Conservation (phyloP, 2,329 filamentous ascomycete species). For the Pseudopyricularia cyperi region DNA sequence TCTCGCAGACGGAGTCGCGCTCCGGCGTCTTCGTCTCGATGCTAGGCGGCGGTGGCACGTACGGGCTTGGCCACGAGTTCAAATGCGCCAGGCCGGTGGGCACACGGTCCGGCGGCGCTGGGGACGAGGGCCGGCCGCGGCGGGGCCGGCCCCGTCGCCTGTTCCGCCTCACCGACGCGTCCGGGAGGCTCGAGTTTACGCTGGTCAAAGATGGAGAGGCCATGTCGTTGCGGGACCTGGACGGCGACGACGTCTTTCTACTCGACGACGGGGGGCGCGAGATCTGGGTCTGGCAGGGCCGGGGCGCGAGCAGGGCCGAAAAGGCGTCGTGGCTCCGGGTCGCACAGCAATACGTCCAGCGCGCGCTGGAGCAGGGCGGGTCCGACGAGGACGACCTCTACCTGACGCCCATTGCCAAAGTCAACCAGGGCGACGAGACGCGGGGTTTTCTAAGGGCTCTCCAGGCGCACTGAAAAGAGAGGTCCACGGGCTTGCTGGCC, state of each 20-base stretch:
- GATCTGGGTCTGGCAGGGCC: slow-evolving; percentile 57
- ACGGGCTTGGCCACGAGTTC: slow-evolving; percentile 27
- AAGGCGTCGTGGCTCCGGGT: slow-evolving; percentile 47
- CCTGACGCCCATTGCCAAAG: slow-evolving; percentile 41
- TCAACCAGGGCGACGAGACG: slow-evolving; percentile 42
- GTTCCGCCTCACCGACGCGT: slow-evolving; percentile 50
- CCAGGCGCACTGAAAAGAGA: slow-evolving; percentile 8
- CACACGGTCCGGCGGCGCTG: slow-evolving; percentile 6
- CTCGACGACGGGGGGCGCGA: slow-evolving; percentile 41
- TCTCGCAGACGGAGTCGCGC: slow-evolving; percentile 46
- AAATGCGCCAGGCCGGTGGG: slow-evolving; percentile 26
- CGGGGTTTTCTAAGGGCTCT: slow-evolving; percentile 36
- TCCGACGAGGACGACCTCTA: slow-evolving; percentile 19
- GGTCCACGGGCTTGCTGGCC: not conserved
- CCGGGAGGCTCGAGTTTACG: slow-evolving; percentile 42
- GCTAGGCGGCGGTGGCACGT: slow-evolving; percentile 31
- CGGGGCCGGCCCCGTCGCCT: slow-evolving; percentile 21
- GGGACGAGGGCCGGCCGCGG: slow-evolving; percentile 6
- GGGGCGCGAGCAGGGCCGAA: slow-evolving; percentile 41
- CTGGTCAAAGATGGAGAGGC: slow-evolving; percentile 40
- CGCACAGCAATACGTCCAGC: slow-evolving; percentile 40
- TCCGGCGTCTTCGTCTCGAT: slow-evolving; percentile 41
- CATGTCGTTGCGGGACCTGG: slow-evolving; percentile 34
- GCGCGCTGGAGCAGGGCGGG: slow-evolving; percentile 13
- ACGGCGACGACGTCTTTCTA: slow-evolving; percentile 49